Conservation (phyloP, 768 basidiomycete species). For the Lactarius sanguifluus region DNA sequence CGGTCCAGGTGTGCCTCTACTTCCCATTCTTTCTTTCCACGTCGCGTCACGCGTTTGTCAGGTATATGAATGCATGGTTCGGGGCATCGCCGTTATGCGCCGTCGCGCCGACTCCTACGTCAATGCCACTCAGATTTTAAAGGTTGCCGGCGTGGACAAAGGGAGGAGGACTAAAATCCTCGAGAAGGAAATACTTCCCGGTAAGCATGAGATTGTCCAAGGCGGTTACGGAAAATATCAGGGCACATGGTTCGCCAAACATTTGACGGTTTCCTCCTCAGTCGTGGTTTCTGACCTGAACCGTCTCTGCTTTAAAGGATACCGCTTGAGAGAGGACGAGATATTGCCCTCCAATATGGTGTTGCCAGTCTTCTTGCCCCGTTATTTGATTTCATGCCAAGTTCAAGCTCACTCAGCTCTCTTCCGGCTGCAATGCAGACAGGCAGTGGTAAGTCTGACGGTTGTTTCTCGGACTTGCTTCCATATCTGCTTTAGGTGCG, state of each 20-base stretch:
- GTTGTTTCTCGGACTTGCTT: neutral
- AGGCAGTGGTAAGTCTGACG: slow-evolving; percentile 20
- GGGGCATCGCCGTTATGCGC: slow-evolving; percentile 98
- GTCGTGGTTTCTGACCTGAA: slow-evolving; percentile 4
- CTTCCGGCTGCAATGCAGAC: slow-evolving; percentile 47
- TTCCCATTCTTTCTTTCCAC: slow-evolving; percentile 16
- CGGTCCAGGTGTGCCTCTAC: slow-evolving; percentile 63
- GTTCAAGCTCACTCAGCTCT: slow-evolving; percentile 64
- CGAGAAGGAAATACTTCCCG: slow-evolving; percentile 94
- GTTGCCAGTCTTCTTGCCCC: slow-evolving; percentile 86
- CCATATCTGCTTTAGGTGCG: slow-evolving; percentile 4
- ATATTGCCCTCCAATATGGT: slow-evolving; percentile 89
- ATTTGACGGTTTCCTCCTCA: slow-evolving; percentile 10
- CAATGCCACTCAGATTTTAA: slow-evolving; percentile 98
- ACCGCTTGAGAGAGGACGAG: slow-evolving; percentile 89
- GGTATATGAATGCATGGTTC: slow-evolving; percentile 98
- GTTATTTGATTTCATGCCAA: slow-evolving; percentile 90
- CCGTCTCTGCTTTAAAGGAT: slow-evolving; percentile 60
- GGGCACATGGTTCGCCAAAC: slow-evolving; percentile 82
- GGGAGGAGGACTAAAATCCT: slow-evolving; percentile 94
- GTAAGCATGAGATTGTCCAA: slow-evolving; percentile 97
- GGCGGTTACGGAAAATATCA: slow-evolving; percentile 99
- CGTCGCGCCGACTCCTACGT: slow-evolving; percentile 92
- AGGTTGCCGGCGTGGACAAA: slow-evolving; percentile 98
- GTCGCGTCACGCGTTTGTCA: slow-evolving; percentile 38